Conservation (phyloP, 192 early-diverging fungal species). For the Radiomyces spectabilis region DNA sequence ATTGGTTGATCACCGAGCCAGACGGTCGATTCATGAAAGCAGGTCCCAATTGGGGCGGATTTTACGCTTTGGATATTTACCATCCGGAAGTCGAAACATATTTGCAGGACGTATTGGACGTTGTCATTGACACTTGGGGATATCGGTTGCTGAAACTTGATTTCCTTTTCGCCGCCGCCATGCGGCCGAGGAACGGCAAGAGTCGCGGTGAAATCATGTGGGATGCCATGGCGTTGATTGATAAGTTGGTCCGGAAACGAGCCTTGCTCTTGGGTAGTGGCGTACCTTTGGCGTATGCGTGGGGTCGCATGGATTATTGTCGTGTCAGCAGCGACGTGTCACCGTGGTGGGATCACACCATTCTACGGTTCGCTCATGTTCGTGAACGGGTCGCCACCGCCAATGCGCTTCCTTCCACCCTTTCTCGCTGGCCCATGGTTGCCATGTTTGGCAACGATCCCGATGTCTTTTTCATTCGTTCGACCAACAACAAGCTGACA, state of each 20-base stretch:
- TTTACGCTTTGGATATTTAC: constrained; percentile 41
- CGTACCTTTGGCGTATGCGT: constrained; percentile 32
- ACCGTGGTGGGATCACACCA: constrained; percentile 36
- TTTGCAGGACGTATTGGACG: constrained; percentile 32
- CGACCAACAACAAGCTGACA: constrained; percentile 21
- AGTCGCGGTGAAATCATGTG: constrained; percentile 45
- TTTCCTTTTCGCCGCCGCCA: constrained; percentile 43
- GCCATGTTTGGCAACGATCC: constrained; percentile 42
- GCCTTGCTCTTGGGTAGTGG: constrained; percentile 36
- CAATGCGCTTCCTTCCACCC: constrained; percentile 38
- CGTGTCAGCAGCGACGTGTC: constrained; percentile 47
- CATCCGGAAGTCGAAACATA: constrained; percentile 26
- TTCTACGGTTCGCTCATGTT: constrained; percentile 35
- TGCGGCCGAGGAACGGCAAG: constrained; percentile 31
- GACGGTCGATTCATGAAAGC: constrained; percentile 15
- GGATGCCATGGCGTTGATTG: constrained; percentile 38
- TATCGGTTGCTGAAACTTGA: constrained; percentile 45
- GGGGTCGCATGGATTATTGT: constrained; percentile 32
- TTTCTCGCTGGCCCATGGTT: constrained; percentile 36
- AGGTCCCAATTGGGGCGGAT: constrained; percentile 32
- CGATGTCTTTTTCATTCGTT: constrained; percentile 40
- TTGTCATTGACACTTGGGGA: constrained; percentile 35
- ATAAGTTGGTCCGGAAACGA: constrained; percentile 23
- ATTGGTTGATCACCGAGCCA: constrained; percentile 29
- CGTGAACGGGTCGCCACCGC: constrained; percentile 38